phyloP scores from a whole-genome alignment of 768 basidiomycete genomes.

The Pleurotus djamor region DNA sequence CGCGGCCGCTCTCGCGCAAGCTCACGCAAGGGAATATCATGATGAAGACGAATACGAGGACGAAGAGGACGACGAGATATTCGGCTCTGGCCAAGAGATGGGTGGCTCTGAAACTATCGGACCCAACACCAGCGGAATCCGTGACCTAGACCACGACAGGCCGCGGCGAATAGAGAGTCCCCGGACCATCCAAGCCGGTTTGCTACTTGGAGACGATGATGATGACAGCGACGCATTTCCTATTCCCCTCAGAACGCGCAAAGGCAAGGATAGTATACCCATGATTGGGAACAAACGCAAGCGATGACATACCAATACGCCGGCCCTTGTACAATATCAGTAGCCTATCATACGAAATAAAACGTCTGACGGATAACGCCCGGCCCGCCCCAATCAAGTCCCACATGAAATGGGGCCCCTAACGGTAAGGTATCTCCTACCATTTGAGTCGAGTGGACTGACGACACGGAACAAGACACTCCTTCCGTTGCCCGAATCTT shows the following conservation, averaged over 20 bases:
- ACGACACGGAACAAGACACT: constrained; percentile 5
- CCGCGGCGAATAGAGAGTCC: not conserved
- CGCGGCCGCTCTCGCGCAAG: constrained; percentile 77
- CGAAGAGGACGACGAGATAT: constrained; percentile 49
- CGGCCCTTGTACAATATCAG: not conserved
- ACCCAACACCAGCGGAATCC: constrained; percentile 63
- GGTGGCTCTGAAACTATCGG: constrained; percentile 48
- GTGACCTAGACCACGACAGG: constrained; percentile 33
- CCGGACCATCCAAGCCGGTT: not conserved
- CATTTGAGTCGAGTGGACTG: not conserved
- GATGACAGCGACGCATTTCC: constrained; percentile 78
- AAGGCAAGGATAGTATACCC: constrained; percentile 49
- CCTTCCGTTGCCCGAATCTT: constrained; percentile 8
- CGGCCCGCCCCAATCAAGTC: not conserved
- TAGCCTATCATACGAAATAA: not conserved
- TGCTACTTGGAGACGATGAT: constrained; percentile 44
- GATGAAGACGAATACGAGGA: constrained; percentile 52
- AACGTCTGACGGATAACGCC: not conserved
- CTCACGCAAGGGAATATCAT: constrained; percentile 58
- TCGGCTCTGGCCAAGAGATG: constrained; percentile 51
- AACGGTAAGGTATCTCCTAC: constrained; percentile 7
- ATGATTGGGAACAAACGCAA: constrained; percentile 62
- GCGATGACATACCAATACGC: constrained; percentile 34
- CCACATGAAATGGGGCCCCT: constrained; percentile 8
- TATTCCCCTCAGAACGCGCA: constrained; percentile 67